Evolutionary conservation across 768 basidiomycete species (phyloP).

Genomic region (Hericium rajendrae): DNA sequence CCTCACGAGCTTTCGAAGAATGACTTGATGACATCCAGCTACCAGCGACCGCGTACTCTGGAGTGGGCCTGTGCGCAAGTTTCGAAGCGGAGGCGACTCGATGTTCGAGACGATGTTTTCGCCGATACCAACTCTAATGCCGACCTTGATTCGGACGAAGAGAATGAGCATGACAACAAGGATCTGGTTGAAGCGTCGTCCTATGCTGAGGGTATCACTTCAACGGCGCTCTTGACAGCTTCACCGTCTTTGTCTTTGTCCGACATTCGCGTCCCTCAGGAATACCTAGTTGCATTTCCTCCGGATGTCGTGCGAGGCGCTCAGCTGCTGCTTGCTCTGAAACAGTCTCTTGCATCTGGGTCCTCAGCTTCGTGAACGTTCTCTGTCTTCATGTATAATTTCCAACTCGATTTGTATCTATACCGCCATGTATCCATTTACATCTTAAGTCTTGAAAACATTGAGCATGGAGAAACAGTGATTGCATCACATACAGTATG

Average conservation of each 20-base stretch:
- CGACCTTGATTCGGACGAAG: conserved; percentile 3
- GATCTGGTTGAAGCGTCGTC: not conserved
- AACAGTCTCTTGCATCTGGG: conserved; percentile 9
- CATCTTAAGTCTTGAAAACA: too few species aligned
- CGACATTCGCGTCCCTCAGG: conserved; percentile 11
- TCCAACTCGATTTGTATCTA: conserved; percentile 7
- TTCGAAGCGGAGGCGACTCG: conserved; percentile 25
- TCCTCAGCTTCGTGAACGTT: not conserved
- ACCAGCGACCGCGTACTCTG: conserved; percentile 24
- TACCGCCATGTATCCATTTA: not conserved
- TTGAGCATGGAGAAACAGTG: too few species aligned
- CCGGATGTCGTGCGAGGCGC: conserved; percentile 23
- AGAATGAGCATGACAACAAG: conserved; percentile 11
- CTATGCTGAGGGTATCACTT: not conserved
- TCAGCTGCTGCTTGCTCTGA: conserved; percentile 20
- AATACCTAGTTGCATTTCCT: conserved; percentile 16
- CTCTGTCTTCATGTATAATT: not conserved
- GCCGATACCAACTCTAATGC: not conserved
- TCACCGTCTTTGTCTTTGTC: not conserved
- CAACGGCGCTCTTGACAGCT: not conserved
- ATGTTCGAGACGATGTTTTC: conserved; percentile 2
- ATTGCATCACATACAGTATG: not conserved
- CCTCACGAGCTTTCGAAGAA: not conserved
- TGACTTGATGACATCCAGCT: not conserved
- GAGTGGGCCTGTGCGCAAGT: conserved; percentile 38